Evolutionary conservation across 2,329 filamentous ascomycete genomes (phyloP), one percentile per base, ranked within the genome.

Genomic region (Calonectria pseudoreteaudii): DNA sequence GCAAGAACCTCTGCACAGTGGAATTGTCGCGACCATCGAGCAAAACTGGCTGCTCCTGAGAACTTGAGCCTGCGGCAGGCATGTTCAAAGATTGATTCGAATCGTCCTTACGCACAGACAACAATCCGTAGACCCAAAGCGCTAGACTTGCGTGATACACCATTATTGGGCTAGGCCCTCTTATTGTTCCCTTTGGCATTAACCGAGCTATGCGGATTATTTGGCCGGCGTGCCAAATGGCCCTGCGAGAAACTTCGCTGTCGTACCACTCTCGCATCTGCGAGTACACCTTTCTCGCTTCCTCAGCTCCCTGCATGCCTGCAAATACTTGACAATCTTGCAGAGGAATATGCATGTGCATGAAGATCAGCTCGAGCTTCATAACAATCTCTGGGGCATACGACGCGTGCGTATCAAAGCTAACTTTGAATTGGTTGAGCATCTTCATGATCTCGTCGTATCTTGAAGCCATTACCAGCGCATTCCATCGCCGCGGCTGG

Each of bases 211-310:
- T 38, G 3, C 66, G 66, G 20, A 68, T 58, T 26, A 68, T 60
- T 44, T 68, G 66, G 20, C 66, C 66, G 5, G 66, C 66, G 30
- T 68, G 38, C 66, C 66, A 68, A 26, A 68, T 44, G 18, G 52
- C 52, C 41, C 28, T 49, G 18, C 66, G 18, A 14, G 66, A 38
- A 28, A 52, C 28, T 14, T 68, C 66, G n/a, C 36, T 49, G 3
- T 36, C 13, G 20, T 31, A 34, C 66, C 66, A 68, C 20, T 58
- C 52, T n/a, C 38, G 13, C n/a, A 58, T 44, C 16, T 30, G 18
- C 11, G 66, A 28, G 9, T 68, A 34, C 23, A 60, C 52, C 26
- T 60, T 60, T 13, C 20, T 28, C 11, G 66, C 36, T 36, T 49
- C 38, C 10, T 68, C 36, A 6, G 31, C 44, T 16, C 50, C 28